Conservation (phyloP, 805 yeast species). For the Candida montana region DNA sequence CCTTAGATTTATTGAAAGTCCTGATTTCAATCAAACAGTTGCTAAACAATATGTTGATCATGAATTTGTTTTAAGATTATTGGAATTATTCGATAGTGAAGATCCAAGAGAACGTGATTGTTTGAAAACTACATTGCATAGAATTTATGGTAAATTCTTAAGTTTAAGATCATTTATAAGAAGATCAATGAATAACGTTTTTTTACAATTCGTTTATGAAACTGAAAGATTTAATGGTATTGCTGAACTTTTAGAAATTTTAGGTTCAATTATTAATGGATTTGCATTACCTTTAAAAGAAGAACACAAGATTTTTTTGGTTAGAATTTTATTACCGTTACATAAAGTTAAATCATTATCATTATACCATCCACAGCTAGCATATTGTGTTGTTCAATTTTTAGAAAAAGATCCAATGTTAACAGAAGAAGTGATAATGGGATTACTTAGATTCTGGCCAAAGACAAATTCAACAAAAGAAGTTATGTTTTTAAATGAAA, state of each 20-base stretch:
- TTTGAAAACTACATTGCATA: constrained; percentile 87
- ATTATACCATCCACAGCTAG: constrained; percentile 92
- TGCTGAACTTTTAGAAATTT: constrained; percentile 88
- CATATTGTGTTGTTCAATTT: constrained; percentile 95
- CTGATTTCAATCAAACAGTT: constrained; percentile 87
- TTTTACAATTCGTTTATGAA: constrained; percentile 89
- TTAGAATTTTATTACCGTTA: constrained; percentile 82
- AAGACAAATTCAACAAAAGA: constrained; percentile 92
- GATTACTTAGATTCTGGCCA: constrained; percentile 92
- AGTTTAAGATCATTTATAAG: constrained; percentile 86
- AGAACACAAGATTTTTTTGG: constrained; percentile 88
- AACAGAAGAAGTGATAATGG: constrained; percentile 96
- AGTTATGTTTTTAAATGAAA: constrained; percentile 90
- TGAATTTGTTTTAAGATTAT: constrained; percentile 69
- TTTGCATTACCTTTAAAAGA: constrained; percentile 96
- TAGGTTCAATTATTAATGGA: constrained; percentile 95
- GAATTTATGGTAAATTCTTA: constrained; percentile 93
- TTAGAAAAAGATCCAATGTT: constrained; percentile 87
- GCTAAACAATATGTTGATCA: constrained; percentile 96
- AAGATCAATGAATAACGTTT: constrained; percentile 86
- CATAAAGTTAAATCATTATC: constrained; percentile 89
- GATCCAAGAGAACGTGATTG: constrained; percentile 96
- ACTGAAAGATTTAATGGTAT: constrained; percentile 95
- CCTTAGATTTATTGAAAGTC: constrained; percentile 85
- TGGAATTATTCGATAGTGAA: constrained; percentile 92